A percentile compares a stretch with the other conserved stretches of the same genome.
Conservation (phyloP, 805 yeast genomes). For the Metschnikowia lachancei region DNA sequence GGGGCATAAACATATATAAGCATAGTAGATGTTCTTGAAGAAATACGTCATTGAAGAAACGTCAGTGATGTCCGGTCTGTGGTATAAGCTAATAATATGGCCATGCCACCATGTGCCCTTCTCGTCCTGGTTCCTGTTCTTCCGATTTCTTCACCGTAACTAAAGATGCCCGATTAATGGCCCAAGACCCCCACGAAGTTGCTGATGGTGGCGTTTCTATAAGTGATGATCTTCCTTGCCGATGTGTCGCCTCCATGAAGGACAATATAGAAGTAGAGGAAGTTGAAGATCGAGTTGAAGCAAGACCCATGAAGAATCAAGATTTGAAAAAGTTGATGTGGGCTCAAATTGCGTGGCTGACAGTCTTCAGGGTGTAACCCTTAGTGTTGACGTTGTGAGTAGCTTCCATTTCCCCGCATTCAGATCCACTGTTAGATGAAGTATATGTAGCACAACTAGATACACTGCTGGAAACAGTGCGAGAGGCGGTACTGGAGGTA, state of each 20-base stretch:
- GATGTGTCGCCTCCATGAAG: conserved; percentile 12
- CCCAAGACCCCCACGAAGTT: conserved; percentile 10
- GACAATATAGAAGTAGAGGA: conserved; percentile 12
- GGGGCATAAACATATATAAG: conserved; percentile 37
- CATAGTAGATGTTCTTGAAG: conserved; percentile 26
- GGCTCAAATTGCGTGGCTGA: not conserved
- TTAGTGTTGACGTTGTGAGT: conserved; percentile 1
- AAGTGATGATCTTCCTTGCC: conserved; percentile 7
- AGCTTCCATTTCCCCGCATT: conserved; percentile 17
- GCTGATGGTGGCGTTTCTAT: conserved; percentile 12
- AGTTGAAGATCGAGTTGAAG: conserved; percentile 11
- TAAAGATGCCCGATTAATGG: conserved; percentile 9
- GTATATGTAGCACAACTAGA: too few relatives aligned
- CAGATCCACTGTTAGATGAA: too few relatives aligned
- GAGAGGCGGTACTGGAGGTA: too few relatives aligned
- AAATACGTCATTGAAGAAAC: conserved; percentile 21
- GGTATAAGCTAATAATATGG: conserved; percentile 23
- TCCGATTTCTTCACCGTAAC: conserved; percentile 33
- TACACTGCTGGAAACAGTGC: too few relatives aligned
- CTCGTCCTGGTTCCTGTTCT: conserved; percentile 54
- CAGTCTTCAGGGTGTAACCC: conserved; percentile 3
- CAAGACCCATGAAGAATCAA: conserved; percentile 10
- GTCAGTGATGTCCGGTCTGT: conserved; percentile 19
- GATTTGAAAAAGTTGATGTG: conserved; percentile 10
- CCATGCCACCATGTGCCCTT: conserved; percentile 24